A percentile compares a stretch with the other conserved stretches of the same genome.
Evolutionary conservation across 345 rosid species (phyloP).

Genomic region (Populus simonii): DNA sequence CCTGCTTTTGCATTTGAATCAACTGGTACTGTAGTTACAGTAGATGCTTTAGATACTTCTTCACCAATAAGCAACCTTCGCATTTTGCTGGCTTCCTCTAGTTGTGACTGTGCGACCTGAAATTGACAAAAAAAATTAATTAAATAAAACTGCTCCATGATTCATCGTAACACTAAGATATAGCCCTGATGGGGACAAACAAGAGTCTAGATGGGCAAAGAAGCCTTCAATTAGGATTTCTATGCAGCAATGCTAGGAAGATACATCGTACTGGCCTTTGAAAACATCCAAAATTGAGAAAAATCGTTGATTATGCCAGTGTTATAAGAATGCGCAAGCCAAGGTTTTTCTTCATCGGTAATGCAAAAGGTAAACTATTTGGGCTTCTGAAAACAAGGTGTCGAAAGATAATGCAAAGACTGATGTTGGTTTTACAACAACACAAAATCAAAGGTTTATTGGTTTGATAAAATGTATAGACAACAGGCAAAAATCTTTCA

Average conservation of each 20-base stretch:
- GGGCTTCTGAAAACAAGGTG: background rate
- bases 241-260: background rate
- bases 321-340: background rate
- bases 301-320: background rate
- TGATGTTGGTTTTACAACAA: background rate
- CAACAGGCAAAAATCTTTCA: background rate
- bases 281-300: background rate
- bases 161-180: background rate
- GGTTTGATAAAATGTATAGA: background rate
- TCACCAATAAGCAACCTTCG: constrained; percentile 56
- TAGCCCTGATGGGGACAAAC: background rate
- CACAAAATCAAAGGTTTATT: background rate
- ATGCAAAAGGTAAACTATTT: background rate
- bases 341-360: background rate
- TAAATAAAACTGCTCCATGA: background rate
- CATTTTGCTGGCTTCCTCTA: constrained; percentile 70
- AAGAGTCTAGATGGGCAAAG: background rate
- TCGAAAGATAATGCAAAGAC: background rate
- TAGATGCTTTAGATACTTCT: constrained; percentile 32
- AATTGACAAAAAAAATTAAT: constrained; percentile 8
- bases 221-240: background rate
- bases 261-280: background rate
- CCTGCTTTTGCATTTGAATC: constrained; percentile 39
- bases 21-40: constrained; percentile 17
- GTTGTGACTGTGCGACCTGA: constrained; percentile 78